Evolutionary conservation across 176 grass and related monocot species (phyloP), one percentile per base, ranked within the genome.

Genomic region (Oryza brachyantha): DNA sequence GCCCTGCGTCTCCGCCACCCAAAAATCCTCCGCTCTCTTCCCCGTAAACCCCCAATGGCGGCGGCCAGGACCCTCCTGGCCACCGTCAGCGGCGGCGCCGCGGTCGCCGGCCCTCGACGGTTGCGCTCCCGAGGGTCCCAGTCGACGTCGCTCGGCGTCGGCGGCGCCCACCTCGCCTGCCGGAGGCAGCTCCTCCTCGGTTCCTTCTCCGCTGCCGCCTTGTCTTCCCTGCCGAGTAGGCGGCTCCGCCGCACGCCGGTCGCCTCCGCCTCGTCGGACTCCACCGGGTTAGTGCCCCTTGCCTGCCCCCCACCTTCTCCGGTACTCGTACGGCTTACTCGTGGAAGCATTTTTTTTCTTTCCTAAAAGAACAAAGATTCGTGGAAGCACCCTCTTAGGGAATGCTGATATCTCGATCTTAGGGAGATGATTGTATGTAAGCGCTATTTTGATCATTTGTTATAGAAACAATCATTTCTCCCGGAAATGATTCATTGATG

Each of bases 231-330:
- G 25, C 52, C 17, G 9, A 65, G 40, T 34, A 64, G 42, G 54
- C 64, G 52, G 64, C 35, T 81, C 38, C 69, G 66, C 57, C 63
- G 27, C 9, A 42, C 61, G 6, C 59, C 64, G 34, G 50, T 29
- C 14, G 26, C 91, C 62, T 77, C 76, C 29, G 76, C 88, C 61
- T 75, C 94, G n/a, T 89, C 81, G 7, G 87, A 74, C 65, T 75
- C 94, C 13, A 73, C 87, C 3, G 89, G 89, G 94, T 94, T 61
- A 88, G 91, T 81, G 79, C 74, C 32, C 76, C 89, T 82, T 28
- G 7, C 40, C 58, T 82, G 43, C 41, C 3, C 85, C 26, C 28
- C 13, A 19, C 2, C 13, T 13, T 37, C 42, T 29, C 28, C n/a
- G n/a, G 48, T 52, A 5, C 61, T 32, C 50, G 71, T 29, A 40